Evolutionary conservation across 306 rosid species (phyloP).

Genomic region (Dicorynia guianensis): DNA sequence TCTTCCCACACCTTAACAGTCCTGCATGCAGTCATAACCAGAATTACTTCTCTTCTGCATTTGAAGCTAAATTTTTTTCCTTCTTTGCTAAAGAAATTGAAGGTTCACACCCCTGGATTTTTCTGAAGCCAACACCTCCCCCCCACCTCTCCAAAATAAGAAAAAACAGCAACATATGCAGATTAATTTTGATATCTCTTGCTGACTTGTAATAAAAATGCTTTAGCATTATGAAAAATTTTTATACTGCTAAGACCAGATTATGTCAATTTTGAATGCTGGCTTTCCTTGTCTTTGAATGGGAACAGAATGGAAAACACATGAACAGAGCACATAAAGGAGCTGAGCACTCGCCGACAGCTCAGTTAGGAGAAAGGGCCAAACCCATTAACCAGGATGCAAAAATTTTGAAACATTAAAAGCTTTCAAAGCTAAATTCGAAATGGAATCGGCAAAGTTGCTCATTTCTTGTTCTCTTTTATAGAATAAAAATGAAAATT

Average conservation of each 20-base stretch:
- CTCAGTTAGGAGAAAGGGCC: not conserved
- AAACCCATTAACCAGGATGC: slow-evolving; percentile 17
- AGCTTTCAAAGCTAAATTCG: not conserved
- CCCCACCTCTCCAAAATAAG: not conserved
- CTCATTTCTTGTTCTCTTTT: slow-evolving; percentile 23
- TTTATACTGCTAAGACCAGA: not conserved
- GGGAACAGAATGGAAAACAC: slow-evolving; percentile 28
- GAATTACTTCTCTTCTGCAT: not conserved
- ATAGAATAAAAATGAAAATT: not conserved
- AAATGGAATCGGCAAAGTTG: slow-evolving; percentile 12
- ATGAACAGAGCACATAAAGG: slow-evolving; percentile 6
- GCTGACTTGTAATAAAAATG: not conserved
- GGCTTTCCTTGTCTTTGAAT: not conserved
- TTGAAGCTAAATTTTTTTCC: slow-evolving; percentile 15
- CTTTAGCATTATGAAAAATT: not conserved
- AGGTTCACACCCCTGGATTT: not conserved
- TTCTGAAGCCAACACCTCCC: no score
- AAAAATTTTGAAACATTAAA: slow-evolving; percentile 5
- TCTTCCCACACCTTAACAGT: slow-evolving; percentile 88
- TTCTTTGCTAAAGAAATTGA: not conserved
- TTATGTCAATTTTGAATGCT: slow-evolving; percentile 22
- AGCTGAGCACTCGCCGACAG: not conserved
- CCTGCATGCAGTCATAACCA: slow-evolving; percentile 59
- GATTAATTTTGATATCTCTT: not conserved
- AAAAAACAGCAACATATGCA: not conserved